Evolutionary conservation across 176 grass and related monocot species (phyloP), one percentile per base, ranked within the genome.

Genomic region (Carex kokanica): DNA sequence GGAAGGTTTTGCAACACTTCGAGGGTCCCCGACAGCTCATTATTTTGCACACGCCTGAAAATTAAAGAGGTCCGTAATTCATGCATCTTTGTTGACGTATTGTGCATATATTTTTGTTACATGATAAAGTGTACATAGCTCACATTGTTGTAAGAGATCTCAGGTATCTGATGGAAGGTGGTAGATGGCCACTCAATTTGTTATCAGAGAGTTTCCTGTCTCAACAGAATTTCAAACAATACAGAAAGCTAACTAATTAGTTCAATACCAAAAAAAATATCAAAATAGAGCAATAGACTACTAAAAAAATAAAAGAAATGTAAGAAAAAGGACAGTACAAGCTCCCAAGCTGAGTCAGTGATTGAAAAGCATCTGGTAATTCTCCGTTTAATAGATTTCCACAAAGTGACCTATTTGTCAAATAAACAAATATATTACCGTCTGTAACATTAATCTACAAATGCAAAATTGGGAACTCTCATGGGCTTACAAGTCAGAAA

Each of bases 1-100:
- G 95, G 84, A 51, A 98, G 95, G 89, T 91, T 85, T 89, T 95
- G 84, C 92, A 98, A 90, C 31, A 93, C 88, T 84, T 90, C 71
- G 47, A 98, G 95, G 24, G 81, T 91, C 3, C 95, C 92, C 65
- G 89, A 89, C 81, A 98, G 80, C 36, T 79, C 80, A 88, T 98
- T 95, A 77, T 95, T 83, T 84, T 98, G 92, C 74, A 95, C 51
- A 78, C 91, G 89, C 88, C 95, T 98, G 88, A 70, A 88, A 13
- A 80, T 85, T 2, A 80, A 83, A 77, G 79, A 62, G 41, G 12
- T 65, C 12, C 13, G 18, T 66, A 82, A 82, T 51, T 49, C 14
- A 51, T 3, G 6, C 34, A 49, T 64, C 18, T 6, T 41, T 6
- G 20, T 20, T 41, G 13, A 68, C 12, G 6, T 17, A 68, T 68